These are phyloP conservation scores for Rosa multiflora DNA, from an alignment of 306 rosid species.

Conservation along the genomic window DNA sequence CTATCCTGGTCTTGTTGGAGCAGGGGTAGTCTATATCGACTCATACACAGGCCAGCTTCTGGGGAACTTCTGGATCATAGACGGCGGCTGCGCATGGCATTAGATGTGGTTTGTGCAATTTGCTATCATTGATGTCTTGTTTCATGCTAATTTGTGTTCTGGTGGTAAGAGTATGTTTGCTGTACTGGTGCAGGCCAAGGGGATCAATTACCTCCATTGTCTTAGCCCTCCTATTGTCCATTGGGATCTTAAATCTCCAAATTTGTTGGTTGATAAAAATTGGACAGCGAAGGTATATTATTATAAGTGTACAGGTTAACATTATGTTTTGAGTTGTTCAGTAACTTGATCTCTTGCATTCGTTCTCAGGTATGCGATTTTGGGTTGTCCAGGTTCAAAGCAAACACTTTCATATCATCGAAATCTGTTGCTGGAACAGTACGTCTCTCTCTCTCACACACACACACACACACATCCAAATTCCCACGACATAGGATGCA, in stretches of 20 bases:
- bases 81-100: constrained; percentile 80
- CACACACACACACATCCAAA: neutral
- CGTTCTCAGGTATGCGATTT: constrained; percentile 77
- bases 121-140: constrained; percentile 8
- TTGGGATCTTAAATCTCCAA: constrained; percentile 99
- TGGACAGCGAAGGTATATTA: constrained; percentile 88
- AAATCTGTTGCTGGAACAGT: constrained; percentile 99
- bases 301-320: neutral
- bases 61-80: constrained; percentile 79
- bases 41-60: constrained; percentile 85
- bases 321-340: constrained; percentile 15
- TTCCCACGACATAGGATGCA: neutral
- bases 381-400: constrained; percentile 97
- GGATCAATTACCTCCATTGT: constrained; percentile 94
- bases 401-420: constrained; percentile 85
- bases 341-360: constrained; percentile 15
- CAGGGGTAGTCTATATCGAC: constrained; percentile 91
- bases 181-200: constrained; percentile 77
- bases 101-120: constrained; percentile 79
- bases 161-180: constrained; percentile 1
- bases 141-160: neutral
- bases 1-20: constrained; percentile 20
- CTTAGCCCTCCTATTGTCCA: constrained; percentile 88
- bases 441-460: too few relatives aligned
- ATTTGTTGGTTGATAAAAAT: constrained; percentile 86